Evolutionary conservation across 2,329 filamentous ascomycete species (phyloP).

Genomic region (Daldinia sp.): DNA sequence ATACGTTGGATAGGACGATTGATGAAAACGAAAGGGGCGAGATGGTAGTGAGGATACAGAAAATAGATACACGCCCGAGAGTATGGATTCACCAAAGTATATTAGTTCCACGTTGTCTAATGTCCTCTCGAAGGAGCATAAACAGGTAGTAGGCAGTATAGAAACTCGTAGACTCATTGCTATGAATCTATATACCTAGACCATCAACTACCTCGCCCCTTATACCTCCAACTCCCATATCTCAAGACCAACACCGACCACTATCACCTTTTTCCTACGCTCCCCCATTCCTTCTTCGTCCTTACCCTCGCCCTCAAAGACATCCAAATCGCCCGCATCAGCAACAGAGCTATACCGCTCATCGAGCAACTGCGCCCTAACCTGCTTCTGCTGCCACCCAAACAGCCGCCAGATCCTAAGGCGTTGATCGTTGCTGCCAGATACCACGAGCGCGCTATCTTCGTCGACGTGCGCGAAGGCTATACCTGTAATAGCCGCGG

Average conservation of each 20-base stretch:
- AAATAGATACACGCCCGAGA: too few relatives aligned
- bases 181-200: slow-evolving; percentile 2
- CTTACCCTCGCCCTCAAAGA: slow-evolving; percentile 47
- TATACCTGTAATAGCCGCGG: slow-evolving; percentile 76
- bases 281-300: slow-evolving; percentile 22
- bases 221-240: slow-evolving; percentile 40
- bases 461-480: slow-evolving; percentile 51
- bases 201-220: not conserved
- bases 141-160: not conserved
- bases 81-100: too few relatives aligned
- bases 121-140: not conserved
- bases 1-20: not conserved
- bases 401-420: slow-evolving; percentile 65
- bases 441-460: slow-evolving; percentile 53
- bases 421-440: slow-evolving; percentile 71
- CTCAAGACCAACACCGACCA: slow-evolving; percentile 48
- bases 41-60: too few relatives aligned
- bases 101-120: too few relatives aligned
- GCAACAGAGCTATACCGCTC: slow-evolving; percentile 70
- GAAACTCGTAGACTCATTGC: not conserved
- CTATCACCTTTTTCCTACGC: slow-evolving; percentile 33
- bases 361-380: slow-evolving; percentile 57
- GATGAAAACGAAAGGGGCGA: not conserved
- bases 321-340: slow-evolving; percentile 66
- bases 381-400: slow-evolving; percentile 32